Evolutionary conservation across 371 early-diverging fungal genomes (phyloP).

Genomic region (Mucor indicus): DNA sequence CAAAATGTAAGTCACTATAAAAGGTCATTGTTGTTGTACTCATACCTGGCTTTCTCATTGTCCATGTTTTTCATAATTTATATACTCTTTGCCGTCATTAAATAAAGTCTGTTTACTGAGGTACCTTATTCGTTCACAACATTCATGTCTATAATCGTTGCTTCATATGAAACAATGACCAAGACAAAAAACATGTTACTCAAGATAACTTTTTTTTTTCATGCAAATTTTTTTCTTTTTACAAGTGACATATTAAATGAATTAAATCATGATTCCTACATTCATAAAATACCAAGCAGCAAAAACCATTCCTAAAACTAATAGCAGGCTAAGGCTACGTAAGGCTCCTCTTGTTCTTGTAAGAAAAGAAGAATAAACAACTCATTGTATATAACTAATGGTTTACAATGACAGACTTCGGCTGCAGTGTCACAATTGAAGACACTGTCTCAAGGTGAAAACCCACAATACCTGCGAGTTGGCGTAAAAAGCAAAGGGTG

Average conservation of each 20-base stretch:
- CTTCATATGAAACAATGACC: too few species aligned
- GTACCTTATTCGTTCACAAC: too few species aligned
- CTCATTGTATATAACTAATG: not conserved
- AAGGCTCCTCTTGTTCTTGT: constrained; percentile 42
- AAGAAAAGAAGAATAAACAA: not conserved
- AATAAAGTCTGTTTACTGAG: too few species aligned
- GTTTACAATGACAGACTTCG: constrained; percentile 56
- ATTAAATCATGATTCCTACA: not conserved
- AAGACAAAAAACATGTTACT: too few species aligned
- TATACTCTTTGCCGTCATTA: too few species aligned
- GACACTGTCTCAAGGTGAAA: constrained; percentile 50
- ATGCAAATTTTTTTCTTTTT: not conserved
- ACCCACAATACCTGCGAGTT: constrained; percentile 69
- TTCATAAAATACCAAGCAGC: not conserved
- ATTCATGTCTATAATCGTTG: too few species aligned
- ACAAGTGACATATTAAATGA: not conserved
- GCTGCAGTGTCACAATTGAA: constrained; percentile 65
- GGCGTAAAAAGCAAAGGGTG: constrained; percentile 82
- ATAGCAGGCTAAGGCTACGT: constrained; percentile 22
- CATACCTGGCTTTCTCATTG: too few species aligned
- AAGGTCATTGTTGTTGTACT: too few species aligned
- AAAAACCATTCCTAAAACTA: not conserved
- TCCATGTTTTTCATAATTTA: too few species aligned
- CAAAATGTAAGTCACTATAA: too few species aligned
- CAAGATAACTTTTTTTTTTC: too few species aligned